Conservation (phyloP, 2,329 filamentous ascomycete genomes). For the Sclerotinia sclerotiorum region DNA sequence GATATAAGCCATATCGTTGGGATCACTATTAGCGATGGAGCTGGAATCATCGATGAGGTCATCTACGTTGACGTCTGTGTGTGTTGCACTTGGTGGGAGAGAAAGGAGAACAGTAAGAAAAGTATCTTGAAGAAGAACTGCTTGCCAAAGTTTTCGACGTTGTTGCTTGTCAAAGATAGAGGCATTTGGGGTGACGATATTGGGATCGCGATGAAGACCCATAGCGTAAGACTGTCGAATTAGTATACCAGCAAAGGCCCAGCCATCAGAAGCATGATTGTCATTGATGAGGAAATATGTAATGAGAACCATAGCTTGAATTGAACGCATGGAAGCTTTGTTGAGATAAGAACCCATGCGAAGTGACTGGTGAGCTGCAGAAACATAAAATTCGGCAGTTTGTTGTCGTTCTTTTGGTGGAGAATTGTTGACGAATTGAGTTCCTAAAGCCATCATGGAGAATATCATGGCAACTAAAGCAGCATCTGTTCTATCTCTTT, state of each 20-base stretch:
- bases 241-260: slow-evolving; percentile 76
- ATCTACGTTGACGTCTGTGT: slow-evolving; percentile 76
- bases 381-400: slow-evolving; percentile 79
- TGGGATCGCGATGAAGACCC: slow-evolving; percentile 76
- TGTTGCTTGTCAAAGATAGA: slow-evolving; percentile 73
- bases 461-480: slow-evolving; percentile 72
- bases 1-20: slow-evolving; percentile 66
- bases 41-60: slow-evolving; percentile 65
- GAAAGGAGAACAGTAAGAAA: slow-evolving; percentile 77
- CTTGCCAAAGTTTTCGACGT: slow-evolving; percentile 78
- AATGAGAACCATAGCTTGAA: slow-evolving; percentile 80
- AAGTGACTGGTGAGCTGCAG: slow-evolving; percentile 74
- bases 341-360: slow-evolving; percentile 76
- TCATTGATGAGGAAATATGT: slow-evolving; percentile 85
- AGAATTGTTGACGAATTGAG: slow-evolving; percentile 64
- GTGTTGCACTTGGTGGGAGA: slow-evolving; percentile 73
- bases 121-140: slow-evolving; percentile 76
- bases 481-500: slow-evolving; percentile 63
- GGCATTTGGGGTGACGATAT: slow-evolving; percentile 67
- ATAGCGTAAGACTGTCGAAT: slow-evolving; percentile 79
- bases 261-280: slow-evolving; percentile 79
- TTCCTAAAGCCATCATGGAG: slow-evolving; percentile 74
- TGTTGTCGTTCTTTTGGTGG: slow-evolving; percentile 64
- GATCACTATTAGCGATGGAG: slow-evolving; percentile 58
- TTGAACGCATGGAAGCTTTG: slow-evolving; percentile 67